Base-by-base conservation (phyloP, 140 eudicot genomes). In the Anethum foeniculum region DNA sequence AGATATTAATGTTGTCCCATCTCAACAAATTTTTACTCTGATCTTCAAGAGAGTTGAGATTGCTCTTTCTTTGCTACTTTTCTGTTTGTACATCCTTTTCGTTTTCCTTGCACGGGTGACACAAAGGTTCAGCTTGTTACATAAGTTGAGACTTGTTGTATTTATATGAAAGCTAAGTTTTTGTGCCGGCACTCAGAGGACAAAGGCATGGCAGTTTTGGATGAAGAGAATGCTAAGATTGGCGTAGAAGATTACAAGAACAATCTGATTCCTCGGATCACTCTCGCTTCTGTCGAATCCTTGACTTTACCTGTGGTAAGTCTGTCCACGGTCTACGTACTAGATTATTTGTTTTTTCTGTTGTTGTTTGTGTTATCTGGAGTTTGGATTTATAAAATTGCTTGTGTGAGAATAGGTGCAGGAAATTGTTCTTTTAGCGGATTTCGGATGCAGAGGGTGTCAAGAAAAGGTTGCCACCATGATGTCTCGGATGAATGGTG, bases 391-490 rank as follows among this genome's bases (percentile, higher is more conserved):
- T 15, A 71, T 71, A 19, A 13, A 32, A 9, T 69, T 56, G 83
- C 52, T 12, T 65, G 75, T 10, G 38, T 25, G 75, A 39, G 43
- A 78, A 51, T 87, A 94, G 98, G 90, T 90, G 73, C 97, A 93
- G 49, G 96, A 91, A 87, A 90, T 93, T 73, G 96, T 93, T 56
- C 69, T 93, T 15, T 69, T 90, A 72, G 98, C 96, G 5, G 98
- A 93, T 87, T 87, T 86, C 68, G 76, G 86, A 77, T 90, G 97
- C 82, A 49, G 82, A 79, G 76, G 60, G 80, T 93, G 98, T 85
- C 92, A 83, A 81, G 82, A 85, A 60, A 88, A 95, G 83, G 93
- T 93, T 27, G 90, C 91, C 4, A 84, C 84, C 75, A 85, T 91
- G 0, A 81, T 91, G 81, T 82, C 98, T 56, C 86, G 86, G 72